Evolutionary conservation across 345 rosid species (phyloP).

Genomic region (Tarenaya hassleriana): DNA sequence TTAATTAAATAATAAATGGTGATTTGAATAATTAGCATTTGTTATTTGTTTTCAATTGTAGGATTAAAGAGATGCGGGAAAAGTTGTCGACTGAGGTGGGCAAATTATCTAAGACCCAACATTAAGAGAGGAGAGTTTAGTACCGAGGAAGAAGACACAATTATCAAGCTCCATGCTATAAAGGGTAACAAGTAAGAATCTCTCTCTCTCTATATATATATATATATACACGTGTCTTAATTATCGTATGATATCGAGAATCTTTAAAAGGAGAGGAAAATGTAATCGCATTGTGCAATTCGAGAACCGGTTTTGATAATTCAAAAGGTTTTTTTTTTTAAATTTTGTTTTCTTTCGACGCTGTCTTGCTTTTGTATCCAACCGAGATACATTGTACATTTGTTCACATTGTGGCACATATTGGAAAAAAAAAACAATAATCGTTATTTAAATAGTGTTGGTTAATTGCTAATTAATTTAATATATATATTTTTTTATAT

Average conservation of each 20-base stretch:
- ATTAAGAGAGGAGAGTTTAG: slow-evolving; percentile 46
- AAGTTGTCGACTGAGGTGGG: slow-evolving; percentile 49
- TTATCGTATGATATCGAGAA: too few species aligned
- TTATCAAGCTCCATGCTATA: slow-evolving; percentile 37
- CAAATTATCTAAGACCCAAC: slow-evolving; percentile 45
- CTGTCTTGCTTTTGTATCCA: neutral
- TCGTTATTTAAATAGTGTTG: neutral
- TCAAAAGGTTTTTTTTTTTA: neutral
- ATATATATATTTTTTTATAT: neutral
- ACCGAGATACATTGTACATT: too few species aligned
- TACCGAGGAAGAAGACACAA: slow-evolving; percentile 33
- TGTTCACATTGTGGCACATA: too few species aligned
- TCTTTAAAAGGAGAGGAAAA: neutral
- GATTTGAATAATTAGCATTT: neutral
- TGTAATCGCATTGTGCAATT: neutral
- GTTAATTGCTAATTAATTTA: neutral
- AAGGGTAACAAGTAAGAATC: slow-evolving; percentile 39
- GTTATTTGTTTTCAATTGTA: neutral
- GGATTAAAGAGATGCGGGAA: slow-evolving; percentile 44
- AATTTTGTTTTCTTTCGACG: neutral
- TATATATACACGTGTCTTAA: too few species aligned
- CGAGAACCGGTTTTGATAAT: slow-evolving; percentile 5
- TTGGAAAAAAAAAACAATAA: too few species aligned
- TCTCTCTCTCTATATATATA: neutral
- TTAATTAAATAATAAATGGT: neutral